These are phyloP conservation scores for Trichosporon inkin DNA, from an alignment of 1,284 basidiomycete genomes.

Conservation along the genomic window DNA sequence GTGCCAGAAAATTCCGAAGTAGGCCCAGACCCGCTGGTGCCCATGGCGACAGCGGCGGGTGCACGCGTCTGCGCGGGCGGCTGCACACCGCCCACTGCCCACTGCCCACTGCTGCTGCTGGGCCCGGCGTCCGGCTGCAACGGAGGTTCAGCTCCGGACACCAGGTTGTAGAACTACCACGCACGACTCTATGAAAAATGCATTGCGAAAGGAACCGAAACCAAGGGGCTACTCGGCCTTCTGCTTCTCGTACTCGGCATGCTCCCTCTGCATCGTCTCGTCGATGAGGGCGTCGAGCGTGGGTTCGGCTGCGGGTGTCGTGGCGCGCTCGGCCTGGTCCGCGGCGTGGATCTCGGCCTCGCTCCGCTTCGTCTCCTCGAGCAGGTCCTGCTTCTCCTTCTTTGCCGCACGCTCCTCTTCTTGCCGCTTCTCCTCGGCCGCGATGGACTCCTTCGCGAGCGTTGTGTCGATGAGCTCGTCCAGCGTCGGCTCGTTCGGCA, in stretches of 20 bases:
- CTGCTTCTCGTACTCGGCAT: constrained; percentile 13
- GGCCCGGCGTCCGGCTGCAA: too few species aligned
- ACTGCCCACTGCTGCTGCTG: too few species aligned
- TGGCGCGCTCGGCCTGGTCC: not conserved
- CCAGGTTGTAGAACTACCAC: not conserved
- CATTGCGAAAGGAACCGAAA: not conserved
- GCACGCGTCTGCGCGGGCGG: too few species aligned
- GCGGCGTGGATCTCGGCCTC: not conserved
- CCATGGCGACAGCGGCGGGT: too few species aligned
- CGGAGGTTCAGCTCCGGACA: too few species aligned
- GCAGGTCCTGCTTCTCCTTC: not conserved
- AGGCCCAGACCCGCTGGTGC: too few species aligned
- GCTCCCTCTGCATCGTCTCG: constrained; percentile 21
- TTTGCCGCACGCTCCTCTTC: not conserved
- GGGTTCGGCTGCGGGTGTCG: not conserved
- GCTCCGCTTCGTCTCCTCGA: not conserved
- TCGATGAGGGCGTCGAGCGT: constrained; percentile 25
- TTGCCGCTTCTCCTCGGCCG: constrained; percentile 13
- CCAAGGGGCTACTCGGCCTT: not conserved
- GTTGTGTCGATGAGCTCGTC: constrained; percentile 25
- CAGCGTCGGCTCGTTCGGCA: constrained; percentile 17
- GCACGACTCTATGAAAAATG: constrained; percentile 6
- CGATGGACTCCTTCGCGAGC: constrained; percentile 21
- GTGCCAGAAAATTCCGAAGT: constrained; percentile 49
- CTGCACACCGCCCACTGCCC: too few species aligned